Percentiles rank a stretch among this genome's conserved stretches.
phyloP scores from a whole-genome alignment of 345 rosid genomes.

The Eucalyptus grandis region DNA sequence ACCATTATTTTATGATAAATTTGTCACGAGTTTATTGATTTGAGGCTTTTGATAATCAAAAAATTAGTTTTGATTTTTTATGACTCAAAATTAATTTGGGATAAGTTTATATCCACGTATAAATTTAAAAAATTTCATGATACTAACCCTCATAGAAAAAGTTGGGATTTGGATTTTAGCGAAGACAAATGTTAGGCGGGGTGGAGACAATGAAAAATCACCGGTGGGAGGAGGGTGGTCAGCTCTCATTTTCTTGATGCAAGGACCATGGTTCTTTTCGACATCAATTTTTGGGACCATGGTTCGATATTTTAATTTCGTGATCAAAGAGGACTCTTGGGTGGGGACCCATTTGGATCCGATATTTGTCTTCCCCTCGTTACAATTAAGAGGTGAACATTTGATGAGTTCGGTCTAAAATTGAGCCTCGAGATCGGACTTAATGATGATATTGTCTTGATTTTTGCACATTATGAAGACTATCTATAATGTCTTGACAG shows the following conservation, averaged over 20 bases:
- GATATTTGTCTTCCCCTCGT: not conserved
- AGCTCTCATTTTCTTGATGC: not conserved
- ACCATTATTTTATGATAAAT: no score
- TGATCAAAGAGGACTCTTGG: not conserved
- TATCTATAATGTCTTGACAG: not conserved
- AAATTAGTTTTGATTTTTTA: no score
- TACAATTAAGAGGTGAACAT: not conserved
- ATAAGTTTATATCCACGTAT: no score
- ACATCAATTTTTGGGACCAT: not conserved
- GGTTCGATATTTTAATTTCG: not conserved
- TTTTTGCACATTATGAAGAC: not conserved
- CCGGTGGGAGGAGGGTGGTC: not conserved
- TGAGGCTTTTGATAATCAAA: rapidly evolving
- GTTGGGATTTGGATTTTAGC: not conserved
- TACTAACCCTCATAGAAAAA: not conserved
- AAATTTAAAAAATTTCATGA: no score
- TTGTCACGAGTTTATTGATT: rapidly evolving
- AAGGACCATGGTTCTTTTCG: not conserved
- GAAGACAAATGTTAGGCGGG: not conserved
- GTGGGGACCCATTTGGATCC: not conserved
- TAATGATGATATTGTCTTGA: not conserved
- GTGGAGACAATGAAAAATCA: not conserved
- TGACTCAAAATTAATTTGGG: rapidly evolving
- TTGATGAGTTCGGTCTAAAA: not conserved
- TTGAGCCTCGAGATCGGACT: not conserved